Evolutionary conservation across 257 asterid genomes (phyloP).

Genomic region (Capsicum pubescens): DNA sequence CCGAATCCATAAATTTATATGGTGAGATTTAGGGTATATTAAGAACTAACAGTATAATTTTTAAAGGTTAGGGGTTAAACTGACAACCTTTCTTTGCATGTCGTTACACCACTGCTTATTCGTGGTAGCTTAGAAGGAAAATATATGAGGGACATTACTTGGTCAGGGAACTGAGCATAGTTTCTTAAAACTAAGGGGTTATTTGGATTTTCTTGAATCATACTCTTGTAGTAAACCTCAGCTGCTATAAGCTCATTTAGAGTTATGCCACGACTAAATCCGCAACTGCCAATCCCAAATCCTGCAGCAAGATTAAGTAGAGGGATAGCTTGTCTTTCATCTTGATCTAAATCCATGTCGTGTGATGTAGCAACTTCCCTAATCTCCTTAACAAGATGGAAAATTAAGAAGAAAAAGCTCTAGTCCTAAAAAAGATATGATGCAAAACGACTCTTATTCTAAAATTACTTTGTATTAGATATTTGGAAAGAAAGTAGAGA

Average conservation of each 20-base stretch:
- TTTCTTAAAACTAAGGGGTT: conserved; percentile 55
- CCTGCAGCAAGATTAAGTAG: conserved; percentile 77
- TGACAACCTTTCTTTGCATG: neutral
- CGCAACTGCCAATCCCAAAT: conserved; percentile 49
- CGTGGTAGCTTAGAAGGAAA: neutral
- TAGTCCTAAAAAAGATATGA: neutral
- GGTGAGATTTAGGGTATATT: too few species aligned
- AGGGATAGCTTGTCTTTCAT: conserved; percentile 59
- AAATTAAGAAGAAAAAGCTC: neutral
- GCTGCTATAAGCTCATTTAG: conserved; percentile 21
- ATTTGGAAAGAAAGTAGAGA: too few species aligned
- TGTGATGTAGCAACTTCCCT: conserved; percentile 21
- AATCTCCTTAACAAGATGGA: conserved; percentile 46
- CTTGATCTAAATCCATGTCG: conserved; percentile 41
- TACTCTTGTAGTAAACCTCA: conserved; percentile 58
- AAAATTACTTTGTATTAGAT: neutral
- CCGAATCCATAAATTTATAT: too few species aligned
- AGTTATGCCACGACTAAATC: conserved; percentile 34
- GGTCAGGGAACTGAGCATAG: conserved; percentile 63
- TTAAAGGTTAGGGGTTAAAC: neutral
- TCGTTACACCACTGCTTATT: neutral
- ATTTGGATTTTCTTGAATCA: conserved; percentile 70
- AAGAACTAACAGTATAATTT: too few species aligned
- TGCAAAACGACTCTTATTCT: neutral
- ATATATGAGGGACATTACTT: conserved; percentile 40